Percentiles rank a stretch among this genome's conserved stretches.
Conservation (phyloP, 805 yeast genomes). For the Kluyveromyces nonfermentans region DNA sequence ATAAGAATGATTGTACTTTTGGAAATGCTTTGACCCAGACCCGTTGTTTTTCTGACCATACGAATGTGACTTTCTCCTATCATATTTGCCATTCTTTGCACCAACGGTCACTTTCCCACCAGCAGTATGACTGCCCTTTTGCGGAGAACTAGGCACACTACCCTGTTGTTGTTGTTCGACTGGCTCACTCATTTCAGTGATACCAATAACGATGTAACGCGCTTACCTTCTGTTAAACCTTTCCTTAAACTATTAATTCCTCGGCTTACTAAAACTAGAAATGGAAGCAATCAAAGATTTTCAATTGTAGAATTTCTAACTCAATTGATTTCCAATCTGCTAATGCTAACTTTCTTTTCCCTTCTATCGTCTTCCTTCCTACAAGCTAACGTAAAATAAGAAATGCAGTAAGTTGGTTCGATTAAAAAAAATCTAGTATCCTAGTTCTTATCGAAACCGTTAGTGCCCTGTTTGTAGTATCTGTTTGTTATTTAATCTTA, state of each 20-base stretch:
- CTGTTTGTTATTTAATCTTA: neutral
- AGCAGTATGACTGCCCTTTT: neutral
- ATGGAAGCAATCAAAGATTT: neutral
- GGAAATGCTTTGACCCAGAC: neutral
- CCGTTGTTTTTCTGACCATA: neutral
- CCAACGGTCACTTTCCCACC: neutral
- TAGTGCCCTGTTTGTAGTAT: neutral
- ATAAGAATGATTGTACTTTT: slow-evolving; percentile 2
- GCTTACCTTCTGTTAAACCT: neutral
- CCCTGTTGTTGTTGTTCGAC: neutral
- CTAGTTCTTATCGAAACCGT: neutral
- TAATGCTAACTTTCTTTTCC: neutral
- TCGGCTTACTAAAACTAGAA: neutral
- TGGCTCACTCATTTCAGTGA: neutral
- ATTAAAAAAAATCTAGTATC: neutral
- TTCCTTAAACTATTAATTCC: neutral
- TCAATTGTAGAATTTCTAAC: neutral
- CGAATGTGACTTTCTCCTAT: neutral
- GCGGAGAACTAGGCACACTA: neutral
- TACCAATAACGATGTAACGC: neutral
- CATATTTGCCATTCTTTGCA: neutral
- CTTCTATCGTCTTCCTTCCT: neutral
- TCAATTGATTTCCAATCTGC: neutral
- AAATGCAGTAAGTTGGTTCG: neutral
- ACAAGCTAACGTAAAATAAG: neutral